Evolutionary conservation across 2,329 filamentous ascomycete genomes (phyloP).

Genomic region (Penicillium sp.): DNA sequence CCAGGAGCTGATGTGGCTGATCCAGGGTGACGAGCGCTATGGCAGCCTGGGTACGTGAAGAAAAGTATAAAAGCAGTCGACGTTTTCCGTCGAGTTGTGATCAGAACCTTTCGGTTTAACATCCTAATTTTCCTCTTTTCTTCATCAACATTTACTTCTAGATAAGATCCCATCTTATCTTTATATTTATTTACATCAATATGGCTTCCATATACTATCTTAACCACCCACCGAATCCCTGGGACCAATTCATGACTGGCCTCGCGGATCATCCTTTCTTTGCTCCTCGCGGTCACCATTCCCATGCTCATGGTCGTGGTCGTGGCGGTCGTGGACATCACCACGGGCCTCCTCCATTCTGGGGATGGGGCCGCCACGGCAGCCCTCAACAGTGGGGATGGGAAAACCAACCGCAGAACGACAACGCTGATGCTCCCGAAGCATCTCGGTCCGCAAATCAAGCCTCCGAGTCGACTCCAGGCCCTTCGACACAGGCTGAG

Average conservation of each 20-base stretch:
- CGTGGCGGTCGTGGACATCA: conserved; percentile 14
- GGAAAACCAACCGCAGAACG: conserved; percentile 28
- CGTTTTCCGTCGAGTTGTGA: background rate
- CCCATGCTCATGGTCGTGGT: conserved; percentile 5
- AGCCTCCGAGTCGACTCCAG: conserved; percentile 3
- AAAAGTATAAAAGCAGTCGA: conserved; percentile 11
- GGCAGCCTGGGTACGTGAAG: conserved; percentile 7
- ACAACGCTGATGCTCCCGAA: conserved; percentile 22
- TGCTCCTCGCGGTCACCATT: conserved; percentile 29
- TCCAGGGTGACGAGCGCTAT: conserved; percentile 1
- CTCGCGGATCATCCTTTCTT: conserved; percentile 53
- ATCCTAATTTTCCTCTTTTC: background rate
- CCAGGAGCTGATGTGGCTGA: conserved; percentile 2
- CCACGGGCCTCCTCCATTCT: conserved; percentile 7
- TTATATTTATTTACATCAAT: conserved; percentile 19
- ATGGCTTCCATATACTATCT: conserved; percentile 57
- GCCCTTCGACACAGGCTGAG: conserved; percentile 5
- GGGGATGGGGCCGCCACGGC: conserved; percentile 13
- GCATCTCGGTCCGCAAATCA: background rate
- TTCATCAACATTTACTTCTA: background rate
- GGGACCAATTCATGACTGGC: conserved; percentile 52
- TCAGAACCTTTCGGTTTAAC: conserved; percentile 6
- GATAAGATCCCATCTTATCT: background rate
- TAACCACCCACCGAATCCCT: conserved; percentile 51
- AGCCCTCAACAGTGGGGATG: conserved; percentile 7